Percentiles rank a stretch among this genome's conserved stretches.
phyloP scores from a whole-genome alignment of 495 filamentous ascomycete genomes.

The Oleoguttula mirabilis region DNA sequence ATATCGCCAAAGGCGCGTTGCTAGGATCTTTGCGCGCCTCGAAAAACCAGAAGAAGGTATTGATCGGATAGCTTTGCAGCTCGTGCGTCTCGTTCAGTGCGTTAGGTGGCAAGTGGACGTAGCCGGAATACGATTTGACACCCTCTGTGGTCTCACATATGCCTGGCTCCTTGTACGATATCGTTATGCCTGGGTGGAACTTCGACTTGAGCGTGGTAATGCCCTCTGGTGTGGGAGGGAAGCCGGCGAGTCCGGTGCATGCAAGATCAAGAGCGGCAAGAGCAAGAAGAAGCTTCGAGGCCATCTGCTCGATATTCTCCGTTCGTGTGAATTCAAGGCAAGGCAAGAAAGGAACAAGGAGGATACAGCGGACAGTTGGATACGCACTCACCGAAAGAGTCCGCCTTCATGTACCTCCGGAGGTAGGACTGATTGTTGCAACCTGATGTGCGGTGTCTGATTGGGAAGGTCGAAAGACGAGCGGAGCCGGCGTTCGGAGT shows the following conservation, averaged over 20 bases:
- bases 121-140: constrained; percentile 23
- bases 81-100: constrained; percentile 33
- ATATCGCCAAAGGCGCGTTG: constrained; percentile 51
- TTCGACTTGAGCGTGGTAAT: constrained; percentile 6
- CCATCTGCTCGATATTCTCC: too few species aligned
- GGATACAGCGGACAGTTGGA: too few species aligned
- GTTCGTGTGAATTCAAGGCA: too few species aligned
- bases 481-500: too few species aligned
- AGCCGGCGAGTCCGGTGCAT: neutral
- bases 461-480: too few species aligned
- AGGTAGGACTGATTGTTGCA: too few species aligned
- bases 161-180: constrained; percentile 4
- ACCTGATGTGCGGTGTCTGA: too few species aligned
- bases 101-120: constrained; percentile 38
- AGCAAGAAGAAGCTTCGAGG: too few species aligned
- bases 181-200: neutral
- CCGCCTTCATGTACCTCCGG: too few species aligned
- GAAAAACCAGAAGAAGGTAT: constrained; percentile 74
- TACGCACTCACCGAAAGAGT: too few species aligned
- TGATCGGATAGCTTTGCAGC: constrained; percentile 49
- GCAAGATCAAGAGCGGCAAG: too few species aligned
- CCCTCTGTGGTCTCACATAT: constrained; percentile 7
- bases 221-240: constrained; percentile 8
- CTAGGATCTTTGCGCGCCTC: constrained; percentile 47
- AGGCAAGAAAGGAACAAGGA: too few species aligned